phyloP scores from a whole-genome alignment of 1,284 basidiomycete genomes.

The Boletus chippewaensis region DNA sequence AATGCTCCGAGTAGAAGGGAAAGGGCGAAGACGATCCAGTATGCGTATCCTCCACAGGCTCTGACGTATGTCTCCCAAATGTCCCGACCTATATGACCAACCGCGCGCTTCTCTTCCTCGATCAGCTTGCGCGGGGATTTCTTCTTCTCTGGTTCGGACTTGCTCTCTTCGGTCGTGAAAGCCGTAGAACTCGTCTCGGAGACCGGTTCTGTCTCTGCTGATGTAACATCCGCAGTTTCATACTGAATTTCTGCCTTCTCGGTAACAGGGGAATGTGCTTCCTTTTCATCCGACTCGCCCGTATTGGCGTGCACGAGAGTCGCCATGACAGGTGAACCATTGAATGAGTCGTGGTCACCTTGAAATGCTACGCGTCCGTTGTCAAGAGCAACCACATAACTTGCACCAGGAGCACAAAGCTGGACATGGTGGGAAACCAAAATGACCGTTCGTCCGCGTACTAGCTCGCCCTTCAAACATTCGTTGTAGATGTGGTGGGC shows the following conservation, averaged over 20 bases:
- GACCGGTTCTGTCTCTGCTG: slow-evolving; percentile 25
- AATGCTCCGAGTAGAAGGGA: slow-evolving; percentile 60
- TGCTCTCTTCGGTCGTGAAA: slow-evolving; percentile 26
- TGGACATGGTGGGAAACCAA: slow-evolving; percentile 91
- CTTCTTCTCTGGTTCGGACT: slow-evolving; percentile 44
- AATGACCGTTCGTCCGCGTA: slow-evolving; percentile 73
- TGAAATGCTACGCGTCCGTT: slow-evolving; percentile 78
- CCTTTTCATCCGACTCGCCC: slow-evolving; percentile 25
- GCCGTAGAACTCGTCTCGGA: slow-evolving; percentile 51
- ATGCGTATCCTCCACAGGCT: slow-evolving; percentile 59
- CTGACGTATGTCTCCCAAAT: slow-evolving; percentile 80
- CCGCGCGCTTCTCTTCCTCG: slow-evolving; percentile 85
- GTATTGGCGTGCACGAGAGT: slow-evolving; percentile 62
- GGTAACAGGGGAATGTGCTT: slow-evolving; percentile 18
- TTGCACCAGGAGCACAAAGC: slow-evolving; percentile 63
- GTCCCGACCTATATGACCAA: slow-evolving; percentile 70
- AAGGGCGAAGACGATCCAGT: slow-evolving; percentile 66
- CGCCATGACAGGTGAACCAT: slow-evolving; percentile 56
- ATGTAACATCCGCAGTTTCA: slow-evolving; percentile 7
- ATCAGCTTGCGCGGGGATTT: slow-evolving; percentile 79
- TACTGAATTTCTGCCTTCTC: slow-evolving; percentile 8
- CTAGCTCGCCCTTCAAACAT: slow-evolving; percentile 81
- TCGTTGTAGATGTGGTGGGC: slow-evolving; percentile 78
- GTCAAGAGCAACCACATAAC: slow-evolving; percentile 75
- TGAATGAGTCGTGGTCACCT: slow-evolving; percentile 65